Evolutionary conservation across 1,139 yeast genomes (phyloP), one percentile per base, ranked within the genome.

Genomic region (Pichia sp.): DNA sequence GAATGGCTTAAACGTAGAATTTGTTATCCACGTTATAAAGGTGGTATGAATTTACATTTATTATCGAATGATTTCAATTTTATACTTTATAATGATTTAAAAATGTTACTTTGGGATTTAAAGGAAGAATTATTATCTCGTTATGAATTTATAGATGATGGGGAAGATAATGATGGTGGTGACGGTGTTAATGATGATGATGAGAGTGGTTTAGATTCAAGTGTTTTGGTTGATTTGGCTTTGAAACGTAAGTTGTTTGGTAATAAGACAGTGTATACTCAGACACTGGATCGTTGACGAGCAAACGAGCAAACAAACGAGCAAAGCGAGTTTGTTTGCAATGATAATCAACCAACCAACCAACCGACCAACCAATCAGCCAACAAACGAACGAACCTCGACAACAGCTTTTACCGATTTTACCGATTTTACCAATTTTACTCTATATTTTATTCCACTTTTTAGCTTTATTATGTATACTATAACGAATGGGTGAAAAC

Each of bases 21-120:
- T 34, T 68, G 72, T 28, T 65, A 59, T 43, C 74, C 74, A 31
- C 53, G 74, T 20, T 69, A 69, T 48, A 69, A 69, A 44, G 58
- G 70, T 31, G 64, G 64, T 30, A 69, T 69, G 73, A 67, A 66
- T 46, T 53, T 68, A 8, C 68, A 64, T 40, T 35, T 68, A 36
- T 43, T 67, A 12, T 24, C 39, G 1, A 10, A 40, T 2, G 33
- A 39, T 21, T 45, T 41, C 7, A 47, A 49, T 30, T 53, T 53
- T 22, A 39, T 52, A 2, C 34, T 53, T 0, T 52, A 52, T 37
- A 53, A 52, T 35, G 53, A 52, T 36, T 33, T 51, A 21, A 52
- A 51, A 28, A 53, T 52, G 56, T 25, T 53, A 25, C 36, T 53
- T 6, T 53, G 56, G 56, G 56, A 52, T 40, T 41, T 52, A 8